Base-by-base conservation (phyloP, 805 yeast genomes). In the Yamadazyma insecticola region DNA sequence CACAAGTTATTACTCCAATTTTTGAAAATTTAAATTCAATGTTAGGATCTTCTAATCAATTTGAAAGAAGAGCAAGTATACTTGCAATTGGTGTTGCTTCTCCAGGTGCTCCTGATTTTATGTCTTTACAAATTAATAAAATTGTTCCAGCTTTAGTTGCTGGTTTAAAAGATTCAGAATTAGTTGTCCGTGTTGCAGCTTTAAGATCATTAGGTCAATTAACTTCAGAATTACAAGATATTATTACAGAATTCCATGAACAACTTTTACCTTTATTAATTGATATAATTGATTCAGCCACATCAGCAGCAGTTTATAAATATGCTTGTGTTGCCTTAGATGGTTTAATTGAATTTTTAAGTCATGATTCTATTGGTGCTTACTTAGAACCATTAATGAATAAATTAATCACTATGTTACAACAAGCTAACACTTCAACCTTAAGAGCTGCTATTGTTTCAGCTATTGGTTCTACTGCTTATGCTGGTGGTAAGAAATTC, bases 401-500 rank as follows among this genome's bases (percentile, higher is more conserved):
- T 61, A 84, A 89, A 51, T 72, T 92, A 45, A 78, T 89, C 68
- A 76, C 73, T 36, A 82, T 92, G 84, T 74, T 90, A 48, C 81
- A 77, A 48, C 69, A 74, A 41, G 85, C 94, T 29, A 72, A 78
- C 45, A 72, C 81, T 22, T 81, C 89, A 14, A 75, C 94, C 11
- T 68, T 84, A 52, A 81, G 78, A 57, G 65, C 84, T 29, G 85
- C 86, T 38, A 80, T 84, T 51, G 96, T 92, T 37, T 84, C 95
- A 32, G 96, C 97, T 23, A 85, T 92, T 55, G 97, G 97, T 34
- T 89, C 97, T 23, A 86, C 96, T 37, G 97, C 98, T 17, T 88
- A 81, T 53, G 95, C 97, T 35, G 78, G 96, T 26, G 96, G 97
- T 60, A 79, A 80, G 48, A 73, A 83, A 23, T 92, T 85, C 62